phyloP scores from a whole-genome alignment of 2,329 filamentous ascomycete genomes.

The Ophiocordyceps camponoti-floridani region DNA sequence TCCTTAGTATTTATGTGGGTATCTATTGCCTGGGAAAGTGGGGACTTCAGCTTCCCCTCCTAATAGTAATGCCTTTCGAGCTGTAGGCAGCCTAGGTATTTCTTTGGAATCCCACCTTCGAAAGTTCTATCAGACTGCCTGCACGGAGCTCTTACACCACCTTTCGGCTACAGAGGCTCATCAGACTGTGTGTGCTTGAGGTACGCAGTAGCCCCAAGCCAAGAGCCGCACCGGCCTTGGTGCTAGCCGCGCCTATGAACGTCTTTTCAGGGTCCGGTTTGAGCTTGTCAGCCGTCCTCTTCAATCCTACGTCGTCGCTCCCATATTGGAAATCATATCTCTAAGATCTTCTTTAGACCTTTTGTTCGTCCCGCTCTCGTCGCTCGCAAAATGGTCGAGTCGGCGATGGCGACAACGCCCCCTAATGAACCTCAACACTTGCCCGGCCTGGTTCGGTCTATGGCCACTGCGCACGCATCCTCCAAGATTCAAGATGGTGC shows the following conservation, averaged over 20 bases:
- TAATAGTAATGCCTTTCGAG: too few relatives aligned
- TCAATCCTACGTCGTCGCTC: neutral
- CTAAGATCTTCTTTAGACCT: neutral
- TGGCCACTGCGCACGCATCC: neutral
- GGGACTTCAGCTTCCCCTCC: too few relatives aligned
- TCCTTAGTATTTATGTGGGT: too few relatives aligned
- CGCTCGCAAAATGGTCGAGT: conserved; percentile 7
- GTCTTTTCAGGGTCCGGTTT: neutral
- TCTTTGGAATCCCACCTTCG: too few relatives aligned
- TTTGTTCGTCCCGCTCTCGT: neutral
- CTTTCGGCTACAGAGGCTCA: too few relatives aligned
- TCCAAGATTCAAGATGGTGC: neutral
- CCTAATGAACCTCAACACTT: conserved; percentile 44
- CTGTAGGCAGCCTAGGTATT: too few relatives aligned
- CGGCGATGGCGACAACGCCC: conserved; percentile 6
- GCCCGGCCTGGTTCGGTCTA: neutral
- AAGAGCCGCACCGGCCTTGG: neutral
- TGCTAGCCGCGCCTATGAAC: neutral
- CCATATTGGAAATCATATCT: neutral
- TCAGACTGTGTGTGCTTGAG: too few relatives aligned
- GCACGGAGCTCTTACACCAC: too few relatives aligned
- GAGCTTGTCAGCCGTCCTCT: neutral
- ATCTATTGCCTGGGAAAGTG: too few relatives aligned
- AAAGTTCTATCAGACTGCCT: too few relatives aligned
- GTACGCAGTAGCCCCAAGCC: too few relatives aligned